These are phyloP conservation scores for Alternaria sp. DNA, from an alignment of 2,329 filamentous ascomycete species.

Conservation along the genomic window DNA sequence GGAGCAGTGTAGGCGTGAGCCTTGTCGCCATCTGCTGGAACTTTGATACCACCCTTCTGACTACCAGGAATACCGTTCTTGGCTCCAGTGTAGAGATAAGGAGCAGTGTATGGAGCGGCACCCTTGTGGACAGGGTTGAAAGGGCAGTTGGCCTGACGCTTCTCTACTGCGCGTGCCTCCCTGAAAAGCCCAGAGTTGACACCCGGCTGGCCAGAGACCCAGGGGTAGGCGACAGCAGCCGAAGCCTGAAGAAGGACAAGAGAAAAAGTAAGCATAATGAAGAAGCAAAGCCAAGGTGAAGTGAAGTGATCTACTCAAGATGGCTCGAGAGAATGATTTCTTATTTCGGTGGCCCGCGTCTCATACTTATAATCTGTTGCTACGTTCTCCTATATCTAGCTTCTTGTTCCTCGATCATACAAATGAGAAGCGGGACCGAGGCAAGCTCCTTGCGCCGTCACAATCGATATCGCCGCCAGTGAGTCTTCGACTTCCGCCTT, in stretches of 20 bases:
- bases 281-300: neutral
- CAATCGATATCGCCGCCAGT: neutral
- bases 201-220: conserved; percentile 31
- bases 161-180: conserved; percentile 19
- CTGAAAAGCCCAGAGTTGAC: conserved; percentile 29
- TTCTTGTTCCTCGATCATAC: conserved; percentile 1
- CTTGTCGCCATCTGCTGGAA: conserved; percentile 54
- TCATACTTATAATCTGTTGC: conserved; percentile 7
- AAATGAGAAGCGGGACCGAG: conserved; percentile 5
- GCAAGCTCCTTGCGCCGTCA: conserved; percentile 4
- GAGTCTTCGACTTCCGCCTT: conserved; percentile 1
- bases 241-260: conserved; percentile 31
- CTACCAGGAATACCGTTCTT: conserved; percentile 55
- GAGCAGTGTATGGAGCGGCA: conserved; percentile 28
- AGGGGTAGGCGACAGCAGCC: conserved; percentile 28
- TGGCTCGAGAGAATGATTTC: neutral
- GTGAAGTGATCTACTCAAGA: neutral
- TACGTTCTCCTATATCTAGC: neutral
- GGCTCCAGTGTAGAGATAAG: conserved; percentile 55
- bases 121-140: conserved; percentile 37
- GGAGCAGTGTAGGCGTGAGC: conserved; percentile 37
- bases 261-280: conserved; percentile 27
- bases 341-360: neutral
- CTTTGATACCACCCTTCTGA: conserved; percentile 55
- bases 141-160: conserved; percentile 31